Percentiles rank a stretch among this genome's conserved stretches.
These are phyloP conservation scores for Garcia nutans DNA, from an alignment of 345 rosid genomes.

Conservation along the genomic window DNA sequence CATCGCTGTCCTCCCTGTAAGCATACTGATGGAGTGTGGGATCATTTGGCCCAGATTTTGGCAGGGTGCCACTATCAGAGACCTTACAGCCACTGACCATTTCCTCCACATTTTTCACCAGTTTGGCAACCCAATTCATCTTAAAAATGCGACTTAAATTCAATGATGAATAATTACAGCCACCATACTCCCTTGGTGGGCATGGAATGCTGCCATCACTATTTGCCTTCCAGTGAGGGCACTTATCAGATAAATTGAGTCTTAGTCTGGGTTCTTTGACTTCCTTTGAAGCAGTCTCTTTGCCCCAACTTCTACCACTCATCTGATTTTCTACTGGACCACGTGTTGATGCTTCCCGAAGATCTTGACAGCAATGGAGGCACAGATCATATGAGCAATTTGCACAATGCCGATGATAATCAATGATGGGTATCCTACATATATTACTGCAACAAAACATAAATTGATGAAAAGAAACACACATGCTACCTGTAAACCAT, in stretches of 20 bases:
- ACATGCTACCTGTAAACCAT: neutral
- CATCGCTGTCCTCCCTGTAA: constrained; percentile 54
- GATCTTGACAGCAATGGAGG: constrained; percentile 92
- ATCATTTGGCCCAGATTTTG: constrained; percentile 33
- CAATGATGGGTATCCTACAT: constrained; percentile 90
- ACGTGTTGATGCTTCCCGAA: constrained; percentile 53
- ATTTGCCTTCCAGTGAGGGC: constrained; percentile 84
- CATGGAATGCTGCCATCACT: constrained; percentile 84
- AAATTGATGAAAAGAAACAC: neutral
- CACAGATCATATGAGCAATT: constrained; percentile 84
- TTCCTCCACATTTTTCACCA: constrained; percentile 91
- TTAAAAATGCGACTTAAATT: constrained; percentile 83
- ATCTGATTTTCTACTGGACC: constrained; percentile 30
- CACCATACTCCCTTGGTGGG: constrained; percentile 81
- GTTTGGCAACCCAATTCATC: constrained; percentile 98
- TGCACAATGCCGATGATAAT: constrained; percentile 89
- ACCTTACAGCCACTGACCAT: constrained; percentile 85
- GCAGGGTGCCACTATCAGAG: constrained; percentile 33
- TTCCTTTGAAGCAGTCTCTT: constrained; percentile 24
- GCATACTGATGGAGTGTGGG: constrained; percentile 46
- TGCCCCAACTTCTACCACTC: constrained; percentile 35
- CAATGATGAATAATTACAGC: constrained; percentile 67
- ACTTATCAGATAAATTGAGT: constrained; percentile 52
- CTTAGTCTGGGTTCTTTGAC: constrained; percentile 35
- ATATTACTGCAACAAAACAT: constrained; percentile 64